phyloP scores from a whole-genome alignment of 78 protist genomes.

The Speleostelium caveatum region DNA sequence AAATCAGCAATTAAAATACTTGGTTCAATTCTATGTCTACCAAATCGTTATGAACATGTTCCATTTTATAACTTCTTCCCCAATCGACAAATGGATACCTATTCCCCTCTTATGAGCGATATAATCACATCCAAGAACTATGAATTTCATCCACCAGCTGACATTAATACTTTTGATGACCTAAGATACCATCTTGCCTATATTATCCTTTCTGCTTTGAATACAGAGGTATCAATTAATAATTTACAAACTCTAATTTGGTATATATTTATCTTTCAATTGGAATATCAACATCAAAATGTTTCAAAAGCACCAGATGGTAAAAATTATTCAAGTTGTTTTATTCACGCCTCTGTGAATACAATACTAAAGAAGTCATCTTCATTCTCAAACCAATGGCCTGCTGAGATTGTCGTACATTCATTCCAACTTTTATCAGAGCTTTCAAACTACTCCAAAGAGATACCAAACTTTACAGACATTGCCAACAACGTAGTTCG shows the following conservation, averaged over 20 bases:
- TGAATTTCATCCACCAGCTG: conserved; percentile 21
- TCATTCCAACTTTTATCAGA: conserved; percentile 48
- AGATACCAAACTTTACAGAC: conserved; percentile 46
- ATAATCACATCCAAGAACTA: conserved; percentile 30
- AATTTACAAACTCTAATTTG: conserved; percentile 48
- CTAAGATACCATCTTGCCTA: conserved; percentile 40
- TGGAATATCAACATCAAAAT: conserved; percentile 51
- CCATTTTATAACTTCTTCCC: conserved; percentile 55
- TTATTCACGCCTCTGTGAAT: conserved; percentile 38
- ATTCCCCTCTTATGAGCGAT: conserved; percentile 46
- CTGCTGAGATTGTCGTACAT: conserved; percentile 23
- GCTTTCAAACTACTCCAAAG: not conserved
- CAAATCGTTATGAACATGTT: conserved; percentile 58
- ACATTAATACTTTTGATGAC: conserved; percentile 26
- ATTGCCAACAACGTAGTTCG: conserved; percentile 34
- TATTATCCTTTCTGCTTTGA: conserved; percentile 30
- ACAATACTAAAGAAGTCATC: conserved; percentile 44
- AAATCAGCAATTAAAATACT: conserved; percentile 23
- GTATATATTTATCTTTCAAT: conserved; percentile 48
- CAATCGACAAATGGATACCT: conserved; percentile 39
- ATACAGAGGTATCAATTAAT: conserved; percentile 38
- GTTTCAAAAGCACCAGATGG: conserved; percentile 37
- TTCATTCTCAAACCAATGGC: conserved; percentile 68
- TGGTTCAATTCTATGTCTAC: conserved; percentile 27
- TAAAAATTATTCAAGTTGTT: conserved; percentile 6